phyloP scores from a whole-genome alignment of 495 filamentous ascomycete genomes.

The Aspergillus asperescens region DNA sequence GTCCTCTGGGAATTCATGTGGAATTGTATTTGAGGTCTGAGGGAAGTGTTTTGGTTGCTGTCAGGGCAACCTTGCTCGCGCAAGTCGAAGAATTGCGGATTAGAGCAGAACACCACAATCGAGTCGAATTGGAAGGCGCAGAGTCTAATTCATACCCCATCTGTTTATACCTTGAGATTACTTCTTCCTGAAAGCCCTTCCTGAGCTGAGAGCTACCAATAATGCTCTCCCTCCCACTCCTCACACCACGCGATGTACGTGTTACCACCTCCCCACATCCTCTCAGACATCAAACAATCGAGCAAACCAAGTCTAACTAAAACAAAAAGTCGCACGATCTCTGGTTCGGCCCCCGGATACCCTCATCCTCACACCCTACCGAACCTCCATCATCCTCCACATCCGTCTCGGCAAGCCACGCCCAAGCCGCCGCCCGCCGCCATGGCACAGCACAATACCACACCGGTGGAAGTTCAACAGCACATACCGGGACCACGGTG shows the following conservation, averaged over 20 bases:
- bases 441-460: neutral
- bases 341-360: slow-evolving; percentile 58
- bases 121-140: neutral
- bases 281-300: too few relatives aligned
- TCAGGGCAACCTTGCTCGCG: neutral
- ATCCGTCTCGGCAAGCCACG: slow-evolving; percentile 13
- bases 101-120: neutral
- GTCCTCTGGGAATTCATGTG: neutral
- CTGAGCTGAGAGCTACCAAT: slow-evolving; percentile 24
- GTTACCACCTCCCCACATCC: neutral
- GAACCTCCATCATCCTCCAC: slow-evolving; percentile 21
- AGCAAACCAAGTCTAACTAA: neutral
- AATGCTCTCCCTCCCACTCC: slow-evolving; percentile 65
- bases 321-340: slow-evolving; percentile 57
- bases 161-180: neutral
- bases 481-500: neutral
- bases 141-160: neutral
- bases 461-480: neutral
- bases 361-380: slow-evolving; percentile 12
- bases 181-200: neutral
- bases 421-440: slow-evolving; percentile 6
- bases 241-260: slow-evolving; percentile 67
- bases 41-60: neutral
- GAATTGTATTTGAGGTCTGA: neutral
- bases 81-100: neutral